A percentile compares a stretch with the other conserved stretches of the same genome.
These are phyloP conservation scores for Scleroderma bovista DNA, from an alignment of 768 basidiomycete genomes.

Conservation along the genomic window DNA sequence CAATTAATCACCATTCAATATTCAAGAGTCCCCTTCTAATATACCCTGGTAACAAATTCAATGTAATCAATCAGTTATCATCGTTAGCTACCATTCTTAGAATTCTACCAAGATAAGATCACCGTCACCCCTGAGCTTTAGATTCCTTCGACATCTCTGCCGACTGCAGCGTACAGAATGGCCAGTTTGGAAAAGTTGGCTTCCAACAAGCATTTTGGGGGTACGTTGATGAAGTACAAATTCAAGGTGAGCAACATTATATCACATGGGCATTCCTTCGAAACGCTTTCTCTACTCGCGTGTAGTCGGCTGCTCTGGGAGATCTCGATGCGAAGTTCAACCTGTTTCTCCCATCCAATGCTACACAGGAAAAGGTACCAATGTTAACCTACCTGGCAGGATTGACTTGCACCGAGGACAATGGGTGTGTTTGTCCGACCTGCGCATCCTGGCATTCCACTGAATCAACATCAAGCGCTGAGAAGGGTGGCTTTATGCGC, in stretches of 20 bases:
- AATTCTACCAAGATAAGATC: too few relatives aligned
- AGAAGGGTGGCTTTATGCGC: constrained; percentile 91
- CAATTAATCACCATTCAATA: background rate
- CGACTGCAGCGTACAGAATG: constrained; percentile 6
- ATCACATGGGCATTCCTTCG: background rate
- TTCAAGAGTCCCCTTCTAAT: background rate
- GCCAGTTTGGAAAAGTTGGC: constrained; percentile 60
- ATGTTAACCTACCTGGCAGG: constrained; percentile 87
- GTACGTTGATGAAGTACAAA: constrained; percentile 80
- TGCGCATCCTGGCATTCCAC: background rate
- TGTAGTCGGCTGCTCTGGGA: constrained; percentile 65
- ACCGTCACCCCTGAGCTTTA: too few relatives aligned
- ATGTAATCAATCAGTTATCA: background rate
- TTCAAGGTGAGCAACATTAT: constrained; percentile 56
- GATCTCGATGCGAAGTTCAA: constrained; percentile 76
- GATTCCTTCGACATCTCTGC: too few relatives aligned
- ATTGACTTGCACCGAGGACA: constrained; percentile 89
- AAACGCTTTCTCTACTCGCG: background rate
- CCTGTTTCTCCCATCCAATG: constrained; percentile 73
- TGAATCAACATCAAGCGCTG: constrained; percentile 49
- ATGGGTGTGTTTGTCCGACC: constrained; percentile 47
- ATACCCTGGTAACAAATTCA: background rate
- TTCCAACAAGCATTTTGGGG: constrained; percentile 74
- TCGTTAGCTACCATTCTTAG: too few relatives aligned
- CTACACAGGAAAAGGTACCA: constrained; percentile 51